Evolutionary conservation across 2,329 filamentous ascomycete genomes (phyloP).

Genomic region (Beauveria sp.): DNA sequence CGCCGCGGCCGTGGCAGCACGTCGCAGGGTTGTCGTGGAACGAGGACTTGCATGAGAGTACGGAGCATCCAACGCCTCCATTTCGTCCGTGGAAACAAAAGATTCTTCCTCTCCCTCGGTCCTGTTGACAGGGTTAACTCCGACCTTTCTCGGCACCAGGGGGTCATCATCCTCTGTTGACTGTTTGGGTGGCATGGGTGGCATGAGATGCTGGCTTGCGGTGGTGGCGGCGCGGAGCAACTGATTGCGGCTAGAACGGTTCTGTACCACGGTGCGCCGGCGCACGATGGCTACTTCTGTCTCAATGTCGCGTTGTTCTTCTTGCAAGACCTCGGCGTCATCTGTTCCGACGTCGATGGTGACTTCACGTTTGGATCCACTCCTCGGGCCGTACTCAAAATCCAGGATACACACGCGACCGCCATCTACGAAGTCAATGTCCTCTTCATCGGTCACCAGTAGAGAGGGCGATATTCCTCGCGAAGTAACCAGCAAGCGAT

Average conservation of each 20-base stretch:
- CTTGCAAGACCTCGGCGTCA: constrained; percentile 61
- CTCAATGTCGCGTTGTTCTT: constrained; percentile 66
- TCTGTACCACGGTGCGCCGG: constrained; percentile 62
- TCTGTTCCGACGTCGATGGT: constrained; percentile 68
- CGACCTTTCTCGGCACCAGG: constrained; percentile 42
- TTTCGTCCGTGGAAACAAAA: constrained; percentile 43
- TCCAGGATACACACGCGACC: constrained; percentile 67
- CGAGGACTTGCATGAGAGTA: constrained; percentile 68
- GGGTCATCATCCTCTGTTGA: constrained; percentile 40
- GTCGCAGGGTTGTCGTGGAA: constrained; percentile 61
- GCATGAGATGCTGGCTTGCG: constrained; percentile 22
- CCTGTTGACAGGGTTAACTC: constrained; percentile 19
- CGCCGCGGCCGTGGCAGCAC: constrained; percentile 69
- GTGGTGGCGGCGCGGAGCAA: constrained; percentile 44
- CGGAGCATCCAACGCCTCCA: constrained; percentile 60
- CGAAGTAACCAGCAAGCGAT: constrained; percentile 62
- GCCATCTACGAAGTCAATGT: constrained; percentile 69
- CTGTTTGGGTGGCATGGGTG: constrained; percentile 22
- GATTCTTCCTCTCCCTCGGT: constrained; percentile 27
- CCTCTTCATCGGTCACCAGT: constrained; percentile 58
- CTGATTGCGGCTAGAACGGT: constrained; percentile 40
- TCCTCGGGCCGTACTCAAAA: constrained; percentile 55
- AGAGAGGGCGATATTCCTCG: constrained; percentile 57
- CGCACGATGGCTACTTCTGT: constrained; percentile 74
- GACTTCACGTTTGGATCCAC: constrained; percentile 51